Evolutionary conservation across 1,284 basidiomycete species (phyloP).

Genomic region (Boletus semigastroideus): DNA sequence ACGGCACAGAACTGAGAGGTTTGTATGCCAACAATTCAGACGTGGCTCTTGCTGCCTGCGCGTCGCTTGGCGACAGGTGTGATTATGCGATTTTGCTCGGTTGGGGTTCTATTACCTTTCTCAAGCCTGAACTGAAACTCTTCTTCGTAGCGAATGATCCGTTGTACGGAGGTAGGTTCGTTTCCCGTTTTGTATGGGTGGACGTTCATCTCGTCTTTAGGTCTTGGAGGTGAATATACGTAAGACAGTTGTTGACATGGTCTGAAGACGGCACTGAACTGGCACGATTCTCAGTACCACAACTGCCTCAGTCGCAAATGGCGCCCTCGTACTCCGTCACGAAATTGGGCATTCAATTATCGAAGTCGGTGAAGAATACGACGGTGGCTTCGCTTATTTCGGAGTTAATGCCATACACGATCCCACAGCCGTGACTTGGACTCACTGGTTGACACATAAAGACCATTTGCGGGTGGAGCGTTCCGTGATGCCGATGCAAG

Average conservation of each 20-base stretch:
- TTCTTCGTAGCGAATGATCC: slow-evolving; percentile 67
- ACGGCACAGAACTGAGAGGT: slow-evolving; percentile 75
- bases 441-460: slow-evolving; percentile 63
- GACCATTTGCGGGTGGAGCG: slow-evolving; percentile 55
- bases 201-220: slow-evolving; percentile 34
- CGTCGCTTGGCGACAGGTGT: slow-evolving; percentile 62
- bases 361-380: slow-evolving; percentile 83
- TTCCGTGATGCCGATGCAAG: slow-evolving; percentile 73
- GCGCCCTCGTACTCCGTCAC: slow-evolving; percentile 76
- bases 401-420: slow-evolving; percentile 67
- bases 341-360: slow-evolving; percentile 85
- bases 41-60: slow-evolving; percentile 68
- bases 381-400: slow-evolving; percentile 76
- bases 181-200: not conserved
- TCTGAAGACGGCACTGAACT: not conserved
- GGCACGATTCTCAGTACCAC: slow-evolving; percentile 52
- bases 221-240: slow-evolving; percentile 82
- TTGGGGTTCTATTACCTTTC: slow-evolving; percentile 23
- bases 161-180: slow-evolving; percentile 68
- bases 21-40: slow-evolving; percentile 73
- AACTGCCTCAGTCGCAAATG: slow-evolving; percentile 78
- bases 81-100: slow-evolving; percentile 80
- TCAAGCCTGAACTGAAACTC: slow-evolving; percentile 11
- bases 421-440: slow-evolving; percentile 58
- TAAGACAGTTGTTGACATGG: slow-evolving; percentile 36